Conservation (phyloP, 495 filamentous ascomycete genomes). For the Diplogelasinospora grovesii region DNA sequence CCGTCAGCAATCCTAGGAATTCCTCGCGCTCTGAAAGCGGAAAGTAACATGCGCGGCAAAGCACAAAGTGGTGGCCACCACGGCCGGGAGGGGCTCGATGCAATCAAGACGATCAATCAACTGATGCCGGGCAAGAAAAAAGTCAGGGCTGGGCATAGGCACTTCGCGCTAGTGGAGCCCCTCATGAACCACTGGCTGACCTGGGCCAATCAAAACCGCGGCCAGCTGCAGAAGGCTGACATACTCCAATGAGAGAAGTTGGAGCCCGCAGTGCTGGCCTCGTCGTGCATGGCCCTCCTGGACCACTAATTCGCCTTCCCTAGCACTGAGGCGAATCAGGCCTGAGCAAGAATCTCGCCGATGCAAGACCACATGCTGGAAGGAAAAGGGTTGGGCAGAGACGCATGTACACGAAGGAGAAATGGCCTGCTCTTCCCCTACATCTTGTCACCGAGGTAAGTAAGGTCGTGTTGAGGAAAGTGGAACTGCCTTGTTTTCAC, state of each 20-base stretch:
- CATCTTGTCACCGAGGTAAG: conserved; percentile 10
- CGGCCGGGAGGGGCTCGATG: too few species aligned
- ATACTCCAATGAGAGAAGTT: conserved; percentile 18
- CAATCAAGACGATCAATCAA: too few species aligned
- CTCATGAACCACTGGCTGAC: too few species aligned
- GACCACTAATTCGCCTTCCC: conserved; percentile 14
- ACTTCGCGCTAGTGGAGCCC: too few species aligned
- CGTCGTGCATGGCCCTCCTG: conserved; percentile 13
- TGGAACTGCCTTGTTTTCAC: too few species aligned
- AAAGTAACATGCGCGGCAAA: too few species aligned
- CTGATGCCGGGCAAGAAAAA: too few species aligned
- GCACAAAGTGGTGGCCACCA: too few species aligned
- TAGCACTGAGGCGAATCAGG: conserved; percentile 1
- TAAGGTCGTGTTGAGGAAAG: neutral
- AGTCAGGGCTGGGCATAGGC: too few species aligned
- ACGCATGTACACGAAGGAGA: conserved; percentile 17
- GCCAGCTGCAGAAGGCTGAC: conserved; percentile 25
- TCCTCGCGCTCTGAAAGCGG: too few species aligned
- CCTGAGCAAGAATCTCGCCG: neutral
- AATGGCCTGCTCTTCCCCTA: too few species aligned
- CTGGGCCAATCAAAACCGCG: conserved; percentile 22
- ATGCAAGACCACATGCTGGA: conserved; percentile 6
- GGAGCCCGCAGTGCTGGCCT: conserved; percentile 14
- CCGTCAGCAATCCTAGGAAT: too few species aligned
- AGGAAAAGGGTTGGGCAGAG: conserved; percentile 20